Percentiles rank a stretch among this genome's conserved stretches.
Evolutionary conservation across 305 asterid species (phyloP).

Genomic region (Fraxinus greggii): DNA sequence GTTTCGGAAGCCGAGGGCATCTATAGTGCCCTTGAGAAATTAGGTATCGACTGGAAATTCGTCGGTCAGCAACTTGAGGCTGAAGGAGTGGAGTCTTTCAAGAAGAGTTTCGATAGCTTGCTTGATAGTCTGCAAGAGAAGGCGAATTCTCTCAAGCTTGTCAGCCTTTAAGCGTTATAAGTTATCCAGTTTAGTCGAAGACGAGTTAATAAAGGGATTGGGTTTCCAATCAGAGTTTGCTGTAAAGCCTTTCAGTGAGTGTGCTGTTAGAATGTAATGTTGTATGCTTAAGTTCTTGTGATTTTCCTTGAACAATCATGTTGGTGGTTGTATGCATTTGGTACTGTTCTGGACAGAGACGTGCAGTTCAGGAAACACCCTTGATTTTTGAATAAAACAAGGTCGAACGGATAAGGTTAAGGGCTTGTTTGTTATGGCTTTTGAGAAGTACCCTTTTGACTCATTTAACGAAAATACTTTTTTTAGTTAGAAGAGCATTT

Average conservation of each 20-base stretch:
- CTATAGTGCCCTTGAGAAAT: conserved; percentile 80
- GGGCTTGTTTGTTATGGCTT: too few species aligned
- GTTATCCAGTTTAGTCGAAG: conserved; percentile 7
- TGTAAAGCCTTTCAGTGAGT: conserved; percentile 27
- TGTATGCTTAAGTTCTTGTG: conserved; percentile 23
- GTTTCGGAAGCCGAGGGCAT: conserved; percentile 91
- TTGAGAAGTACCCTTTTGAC: too few species aligned
- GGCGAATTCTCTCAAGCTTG: conserved; percentile 82
- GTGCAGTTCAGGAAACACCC: not conserved
- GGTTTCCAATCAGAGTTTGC: conserved; percentile 19
- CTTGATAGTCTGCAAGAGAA: conserved; percentile 94
- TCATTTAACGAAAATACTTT: too few species aligned
- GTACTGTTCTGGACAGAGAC: not conserved
- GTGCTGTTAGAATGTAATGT: conserved; percentile 28
- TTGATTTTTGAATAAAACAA: not conserved
- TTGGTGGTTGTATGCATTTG: not conserved
- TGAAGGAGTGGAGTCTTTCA: conserved; percentile 95
- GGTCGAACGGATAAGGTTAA: not conserved
- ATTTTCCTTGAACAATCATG: not conserved
- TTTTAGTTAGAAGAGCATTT: too few species aligned
- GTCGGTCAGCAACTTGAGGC: conserved; percentile 90
- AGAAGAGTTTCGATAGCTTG: conserved; percentile 95
- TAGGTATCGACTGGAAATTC: conserved; percentile 84
- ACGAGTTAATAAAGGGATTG: conserved; percentile 38
- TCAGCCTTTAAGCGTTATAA: conserved; percentile 43